Conservation (phyloP, 768 basidiomycete genomes). For the Heimioporus sp. region DNA sequence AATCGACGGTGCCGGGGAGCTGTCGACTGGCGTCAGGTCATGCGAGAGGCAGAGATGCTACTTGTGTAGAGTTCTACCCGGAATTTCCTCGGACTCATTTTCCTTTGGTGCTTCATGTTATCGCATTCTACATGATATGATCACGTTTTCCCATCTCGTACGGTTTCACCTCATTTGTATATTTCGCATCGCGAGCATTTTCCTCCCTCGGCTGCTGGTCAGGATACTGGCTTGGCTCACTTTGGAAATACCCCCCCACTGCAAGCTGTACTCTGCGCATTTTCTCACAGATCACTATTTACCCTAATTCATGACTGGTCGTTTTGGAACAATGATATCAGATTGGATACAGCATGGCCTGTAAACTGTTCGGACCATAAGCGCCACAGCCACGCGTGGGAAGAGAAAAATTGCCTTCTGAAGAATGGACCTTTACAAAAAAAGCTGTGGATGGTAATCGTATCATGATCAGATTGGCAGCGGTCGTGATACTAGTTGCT, state of each 20-base stretch:
- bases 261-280: constrained; percentile 23
- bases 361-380: background rate
- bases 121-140: background rate
- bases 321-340: background rate
- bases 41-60: constrained; percentile 51
- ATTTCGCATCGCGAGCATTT: constrained; percentile 6
- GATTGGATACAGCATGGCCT: background rate
- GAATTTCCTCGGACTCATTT: background rate
- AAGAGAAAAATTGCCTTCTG: constrained; percentile 1
- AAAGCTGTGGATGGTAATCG: constrained; percentile 17
- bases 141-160: constrained; percentile 6
- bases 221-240: constrained; percentile 18
- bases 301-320: background rate
- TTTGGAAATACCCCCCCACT: constrained; percentile 20
- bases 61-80: constrained; percentile 46
- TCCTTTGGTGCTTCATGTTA: constrained; percentile 5
- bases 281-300: background rate
- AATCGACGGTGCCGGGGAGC: constrained; percentile 34
- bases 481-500: background rate
- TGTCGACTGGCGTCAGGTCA: constrained; percentile 62
- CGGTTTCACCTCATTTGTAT: constrained; percentile 8
- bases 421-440: constrained; percentile 1
- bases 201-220: constrained; percentile 17
- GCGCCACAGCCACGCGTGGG: constrained; percentile 22
- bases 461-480: constrained; percentile 10